Conservation (phyloP, 2,329 filamentous ascomycete species). For the Paraphoma sp. region DNA sequence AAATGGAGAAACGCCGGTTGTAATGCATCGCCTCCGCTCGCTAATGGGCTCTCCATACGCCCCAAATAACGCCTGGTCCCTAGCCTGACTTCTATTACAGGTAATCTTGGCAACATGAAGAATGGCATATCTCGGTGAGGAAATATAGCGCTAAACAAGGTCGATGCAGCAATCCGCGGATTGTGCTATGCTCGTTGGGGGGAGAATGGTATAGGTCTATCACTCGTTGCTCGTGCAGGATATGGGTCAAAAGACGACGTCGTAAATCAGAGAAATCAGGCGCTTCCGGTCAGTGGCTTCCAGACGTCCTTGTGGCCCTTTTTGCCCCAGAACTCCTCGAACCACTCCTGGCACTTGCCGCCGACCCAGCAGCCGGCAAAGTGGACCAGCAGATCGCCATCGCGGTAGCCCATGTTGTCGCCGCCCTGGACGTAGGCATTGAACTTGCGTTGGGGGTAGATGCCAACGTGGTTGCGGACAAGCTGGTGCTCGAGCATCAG, state of each 20-base stretch:
- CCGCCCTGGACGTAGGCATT: constrained; percentile 48
- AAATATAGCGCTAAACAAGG: not conserved
- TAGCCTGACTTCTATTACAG: not conserved
- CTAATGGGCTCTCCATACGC: not conserved
- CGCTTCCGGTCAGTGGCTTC: constrained; percentile 14
- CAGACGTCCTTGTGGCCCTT: constrained; percentile 31
- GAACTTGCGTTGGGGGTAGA: constrained; percentile 47
- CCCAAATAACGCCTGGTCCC: not conserved
- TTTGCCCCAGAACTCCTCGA: constrained; percentile 46
- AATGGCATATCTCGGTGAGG: not conserved
- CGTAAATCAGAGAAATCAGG: not conserved
- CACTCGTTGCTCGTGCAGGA: not conserved
- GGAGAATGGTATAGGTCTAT: not conserved
- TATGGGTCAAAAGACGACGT: not conserved
- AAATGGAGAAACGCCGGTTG: not conserved
- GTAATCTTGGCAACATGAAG: not conserved
- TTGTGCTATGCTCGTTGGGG: not conserved
- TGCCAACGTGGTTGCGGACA: constrained; percentile 46
- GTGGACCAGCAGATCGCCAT: constrained; percentile 50
- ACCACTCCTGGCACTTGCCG: constrained; percentile 42
- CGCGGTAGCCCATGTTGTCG: constrained; percentile 46
- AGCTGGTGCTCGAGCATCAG: constrained; percentile 44
- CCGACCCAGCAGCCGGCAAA: constrained; percentile 51
- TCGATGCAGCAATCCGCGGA: not conserved
- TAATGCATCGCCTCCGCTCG: not conserved